Conservation (phyloP, 2,329 filamentous ascomycete species). For the Clonostachys byssicola region DNA sequence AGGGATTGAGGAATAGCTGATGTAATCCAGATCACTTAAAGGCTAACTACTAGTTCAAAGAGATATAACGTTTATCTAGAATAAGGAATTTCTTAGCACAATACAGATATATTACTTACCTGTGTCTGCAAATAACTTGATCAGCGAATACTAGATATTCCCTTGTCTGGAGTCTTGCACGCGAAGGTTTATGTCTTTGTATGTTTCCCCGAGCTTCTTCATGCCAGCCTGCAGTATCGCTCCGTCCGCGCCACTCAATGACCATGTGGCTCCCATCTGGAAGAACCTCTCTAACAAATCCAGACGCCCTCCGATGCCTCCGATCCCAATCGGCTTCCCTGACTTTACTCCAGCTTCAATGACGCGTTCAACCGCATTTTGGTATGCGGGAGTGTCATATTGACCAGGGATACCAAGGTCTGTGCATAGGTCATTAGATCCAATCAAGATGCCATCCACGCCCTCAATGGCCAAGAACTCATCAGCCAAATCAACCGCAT, state of each 20-base stretch:
- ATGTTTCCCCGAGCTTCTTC: conserved; percentile 22
- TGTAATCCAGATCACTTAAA: too few species aligned
- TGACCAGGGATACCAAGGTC: conserved; percentile 14
- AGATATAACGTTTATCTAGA: too few species aligned
- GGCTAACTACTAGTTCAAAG: too few species aligned
- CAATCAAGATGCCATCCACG: conserved; percentile 21
- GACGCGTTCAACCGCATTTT: conserved; percentile 16
- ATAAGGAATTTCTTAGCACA: too few species aligned
- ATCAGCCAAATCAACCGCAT: conserved; percentile 14
- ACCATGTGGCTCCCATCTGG: conserved; percentile 17
- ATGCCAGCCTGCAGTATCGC: conserved; percentile 26
- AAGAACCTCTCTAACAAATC: conserved; percentile 32
- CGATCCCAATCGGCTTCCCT: conserved; percentile 32
- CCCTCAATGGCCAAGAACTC: conserved; percentile 20
- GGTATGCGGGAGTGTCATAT: conserved; percentile 11
- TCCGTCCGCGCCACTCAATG: conserved; percentile 25
- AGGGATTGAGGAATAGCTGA: too few species aligned
- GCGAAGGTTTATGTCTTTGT: conserved; percentile 13
- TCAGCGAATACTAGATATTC: too few species aligned
- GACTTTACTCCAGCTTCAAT: conserved; percentile 28
- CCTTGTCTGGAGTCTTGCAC: conserved; percentile 2
- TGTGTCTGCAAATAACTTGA: too few species aligned
- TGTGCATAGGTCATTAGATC: conserved; percentile 19
- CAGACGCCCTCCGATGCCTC: conserved; percentile 29
- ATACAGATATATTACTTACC: too few species aligned